Evolutionary conservation across 148 eudicot species (phyloP).

Genomic region (Vaccinium myrtillus): DNA sequence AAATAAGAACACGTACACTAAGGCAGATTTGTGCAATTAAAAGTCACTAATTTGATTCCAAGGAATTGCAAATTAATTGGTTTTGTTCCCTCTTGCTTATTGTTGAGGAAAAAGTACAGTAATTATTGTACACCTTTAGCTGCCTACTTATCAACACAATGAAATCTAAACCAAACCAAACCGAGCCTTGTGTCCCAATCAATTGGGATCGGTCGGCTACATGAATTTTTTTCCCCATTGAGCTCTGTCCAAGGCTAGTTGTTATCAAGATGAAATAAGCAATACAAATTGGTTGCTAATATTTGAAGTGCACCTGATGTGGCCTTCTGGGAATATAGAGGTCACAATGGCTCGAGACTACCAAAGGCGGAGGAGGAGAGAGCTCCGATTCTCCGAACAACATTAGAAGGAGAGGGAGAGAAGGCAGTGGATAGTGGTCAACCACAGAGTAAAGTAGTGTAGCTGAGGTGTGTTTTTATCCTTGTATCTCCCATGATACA

Average conservation of each 20-base stretch:
- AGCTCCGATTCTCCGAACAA: not conserved
- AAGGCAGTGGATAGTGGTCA: not conserved
- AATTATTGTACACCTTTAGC: not conserved
- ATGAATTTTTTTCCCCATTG: too few relatives aligned
- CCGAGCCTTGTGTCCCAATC: too few relatives aligned
- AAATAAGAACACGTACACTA: not conserved
- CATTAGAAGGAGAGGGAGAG: not conserved
- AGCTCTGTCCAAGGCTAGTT: too few relatives aligned
- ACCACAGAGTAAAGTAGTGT: not conserved
- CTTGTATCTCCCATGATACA: not conserved
- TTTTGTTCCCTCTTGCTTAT: not conserved
- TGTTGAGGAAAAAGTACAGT: not conserved
- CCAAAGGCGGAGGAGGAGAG: too few relatives aligned
- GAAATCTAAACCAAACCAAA: too few relatives aligned
- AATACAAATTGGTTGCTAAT: too few relatives aligned
- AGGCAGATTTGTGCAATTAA: not conserved
- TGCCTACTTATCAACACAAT: not conserved
- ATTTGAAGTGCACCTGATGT: not conserved
- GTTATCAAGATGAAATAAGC: too few relatives aligned
- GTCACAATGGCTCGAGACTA: not conserved
- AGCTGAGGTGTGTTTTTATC: not conserved
- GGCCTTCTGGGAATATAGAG: not conserved
- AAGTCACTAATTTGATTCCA: not conserved
- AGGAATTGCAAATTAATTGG: not conserved
- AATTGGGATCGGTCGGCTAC: too few relatives aligned